A percentile compares a stretch with the other conserved stretches of the same genome.
Evolutionary conservation across 139 green algal species (phyloP).

Genomic region (Volvox reticuliferus): DNA sequence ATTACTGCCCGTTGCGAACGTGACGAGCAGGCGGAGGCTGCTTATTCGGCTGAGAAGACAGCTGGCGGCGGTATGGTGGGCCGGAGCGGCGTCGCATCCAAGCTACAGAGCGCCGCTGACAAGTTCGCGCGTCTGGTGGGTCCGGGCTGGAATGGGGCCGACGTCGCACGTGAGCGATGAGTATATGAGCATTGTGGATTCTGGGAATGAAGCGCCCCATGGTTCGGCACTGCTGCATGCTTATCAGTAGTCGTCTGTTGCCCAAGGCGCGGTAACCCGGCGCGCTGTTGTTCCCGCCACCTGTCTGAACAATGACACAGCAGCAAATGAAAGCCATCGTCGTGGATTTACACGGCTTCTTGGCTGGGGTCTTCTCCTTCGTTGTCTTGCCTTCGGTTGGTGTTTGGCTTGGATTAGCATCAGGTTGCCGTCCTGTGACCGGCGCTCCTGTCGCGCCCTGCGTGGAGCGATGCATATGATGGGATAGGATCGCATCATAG

Average conservation of each 20-base stretch:
- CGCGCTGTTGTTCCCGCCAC: not conserved
- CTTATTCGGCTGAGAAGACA: not conserved
- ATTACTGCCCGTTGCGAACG: no score
- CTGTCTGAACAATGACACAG: not conserved
- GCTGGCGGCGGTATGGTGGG: constrained; percentile 15
- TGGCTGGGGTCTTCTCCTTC: no score
- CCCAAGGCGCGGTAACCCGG: not conserved
- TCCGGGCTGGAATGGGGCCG: not conserved
- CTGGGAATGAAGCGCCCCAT: not conserved
- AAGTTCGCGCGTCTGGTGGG: constrained; percentile 47
- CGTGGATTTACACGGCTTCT: no score
- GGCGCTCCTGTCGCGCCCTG: no score
- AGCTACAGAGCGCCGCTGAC: constrained; percentile 37
- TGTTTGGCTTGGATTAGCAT: no score
- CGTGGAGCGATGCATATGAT: no score
- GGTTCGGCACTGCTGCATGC: not conserved
- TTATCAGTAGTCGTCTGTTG: not conserved
- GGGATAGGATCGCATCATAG: no score
- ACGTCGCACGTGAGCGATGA: not conserved
- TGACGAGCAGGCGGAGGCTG: constrained; percentile 21
- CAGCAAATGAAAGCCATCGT: no score
- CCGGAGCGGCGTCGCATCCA: constrained; percentile 8
- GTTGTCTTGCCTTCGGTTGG: not conserved
- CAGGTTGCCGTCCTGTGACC: no score
- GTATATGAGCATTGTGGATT: not conserved